Base-by-base conservation (phyloP, 164 flowering plant species). In the Magnolia sinica region DNA sequence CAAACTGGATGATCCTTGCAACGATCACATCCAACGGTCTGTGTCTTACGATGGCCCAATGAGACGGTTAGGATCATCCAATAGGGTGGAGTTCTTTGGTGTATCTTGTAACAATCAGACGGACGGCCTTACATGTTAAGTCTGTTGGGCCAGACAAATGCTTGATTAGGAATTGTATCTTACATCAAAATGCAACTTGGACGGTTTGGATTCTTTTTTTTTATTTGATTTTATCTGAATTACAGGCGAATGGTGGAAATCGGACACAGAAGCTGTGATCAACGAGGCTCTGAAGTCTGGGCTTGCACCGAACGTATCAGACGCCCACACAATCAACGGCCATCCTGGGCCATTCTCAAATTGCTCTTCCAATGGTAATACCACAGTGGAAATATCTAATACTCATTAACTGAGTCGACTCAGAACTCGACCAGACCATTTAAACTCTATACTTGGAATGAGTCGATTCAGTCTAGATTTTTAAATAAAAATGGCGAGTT, bases 161-260 rank as follows among this genome's bases (percentile, higher is more conserved):
- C 45, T 0, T 37, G 45, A 37, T 37, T 2, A 37, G 45, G 45
- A 37, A 37, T 37, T 37, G 7, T 2, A 37, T 5, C 45, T 37
- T 37, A 37, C 45, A 37, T 37, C 4, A 37, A 37, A 37, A 37
- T 37, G 7, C 2, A 3, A 37, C 4, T 31, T 31, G 37, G 37
- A 31, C 45, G 6, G 45, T 37, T 37, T 37, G 45, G 45, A 37
- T 31, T 61, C 13, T 11, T 55, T 19, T 55, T 55, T 55, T 16
- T 55, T 4, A 55, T 16, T 55, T 55, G 61, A 11, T 55, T 55
- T 55, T 11, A 55, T 11, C 13, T 45, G 7, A 20, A 3, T 16
- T 77, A 79, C 82, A 89, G 97, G 79, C 71, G 97, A 93, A 76
- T 93, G 96, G 96, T 93, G 97, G 97, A 93, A 91, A 78, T 88